These are phyloP conservation scores for Ustilago xerochloae DNA, from an alignment of 1,284 basidiomycete genomes.

Conservation along the genomic window DNA sequence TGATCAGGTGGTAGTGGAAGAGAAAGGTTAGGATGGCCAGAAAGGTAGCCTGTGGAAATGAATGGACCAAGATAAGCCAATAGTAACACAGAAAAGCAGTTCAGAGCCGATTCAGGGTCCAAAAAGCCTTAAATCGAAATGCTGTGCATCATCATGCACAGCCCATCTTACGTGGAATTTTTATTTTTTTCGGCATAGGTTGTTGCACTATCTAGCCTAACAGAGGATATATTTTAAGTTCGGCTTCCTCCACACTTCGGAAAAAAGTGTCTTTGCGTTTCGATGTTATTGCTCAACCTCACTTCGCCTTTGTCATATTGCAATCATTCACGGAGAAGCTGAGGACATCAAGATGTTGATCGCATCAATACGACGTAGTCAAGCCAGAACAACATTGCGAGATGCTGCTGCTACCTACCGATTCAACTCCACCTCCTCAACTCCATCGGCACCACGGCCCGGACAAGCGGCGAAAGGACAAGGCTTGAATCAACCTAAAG, in stretches of 20 bases:
- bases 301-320: too few species aligned
- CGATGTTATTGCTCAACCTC: too few species aligned
- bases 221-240: not conserved
- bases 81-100: too few species aligned
- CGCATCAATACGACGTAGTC: slow-evolving; percentile 4
- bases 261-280: too few species aligned
- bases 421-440: slow-evolving; percentile 1
- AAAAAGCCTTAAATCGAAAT: not conserved
- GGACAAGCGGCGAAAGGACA: slow-evolving; percentile 12
- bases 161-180: not conserved
- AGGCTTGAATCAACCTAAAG: slow-evolving; percentile 40
- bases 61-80: too few species aligned
- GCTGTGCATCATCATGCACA: not conserved
- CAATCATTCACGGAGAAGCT: too few species aligned
- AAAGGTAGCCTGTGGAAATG: too few species aligned
- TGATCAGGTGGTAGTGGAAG: not conserved
- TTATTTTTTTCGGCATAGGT: not conserved
- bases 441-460: not conserved
- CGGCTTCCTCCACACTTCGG: not conserved
- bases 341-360: slow-evolving; percentile 7
- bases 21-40: not conserved
- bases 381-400: not conserved
- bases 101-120: slow-evolving; percentile 30
- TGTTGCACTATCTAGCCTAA: not conserved
- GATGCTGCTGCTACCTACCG: not conserved